These are phyloP conservation scores for Calonectria ilicicola DNA, from an alignment of 2,329 filamentous ascomycete genomes.

Conservation along the genomic window DNA sequence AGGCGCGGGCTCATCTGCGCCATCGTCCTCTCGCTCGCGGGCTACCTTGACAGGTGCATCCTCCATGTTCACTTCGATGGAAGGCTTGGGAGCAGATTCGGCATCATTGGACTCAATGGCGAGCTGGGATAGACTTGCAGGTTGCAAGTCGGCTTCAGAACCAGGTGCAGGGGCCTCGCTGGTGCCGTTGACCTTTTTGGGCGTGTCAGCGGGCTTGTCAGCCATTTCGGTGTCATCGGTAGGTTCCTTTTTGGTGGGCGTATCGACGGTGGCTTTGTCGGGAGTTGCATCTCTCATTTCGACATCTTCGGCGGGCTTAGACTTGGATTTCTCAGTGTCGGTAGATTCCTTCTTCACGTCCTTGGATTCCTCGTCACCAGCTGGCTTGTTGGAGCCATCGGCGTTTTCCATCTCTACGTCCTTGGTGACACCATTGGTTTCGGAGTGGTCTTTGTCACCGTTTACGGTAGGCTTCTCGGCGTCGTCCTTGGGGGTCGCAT, in stretches of 20 bases:
- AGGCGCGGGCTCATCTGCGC: conserved; percentile 72
- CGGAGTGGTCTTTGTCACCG: conserved; percentile 35
- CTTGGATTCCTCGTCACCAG: conserved; percentile 23
- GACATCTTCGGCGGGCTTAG: conserved; percentile 35
- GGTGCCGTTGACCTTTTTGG: conserved; percentile 30
- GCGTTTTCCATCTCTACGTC: conserved; percentile 39
- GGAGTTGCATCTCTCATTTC: conserved; percentile 40
- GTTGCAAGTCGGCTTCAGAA: conserved; percentile 51
- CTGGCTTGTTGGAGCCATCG: conserved; percentile 26
- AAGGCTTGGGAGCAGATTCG: conserved; percentile 42
- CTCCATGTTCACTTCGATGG: conserved; percentile 63
- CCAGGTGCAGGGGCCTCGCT: conserved; percentile 30
- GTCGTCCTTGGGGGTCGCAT: conserved; percentile 40
- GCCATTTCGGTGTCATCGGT: conserved; percentile 36
- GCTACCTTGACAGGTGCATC: conserved; percentile 71
- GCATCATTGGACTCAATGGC: conserved; percentile 52
- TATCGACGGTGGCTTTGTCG: conserved; percentile 1
- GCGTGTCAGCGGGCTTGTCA: conserved; percentile 24
- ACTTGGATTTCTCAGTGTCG: conserved; percentile 29
- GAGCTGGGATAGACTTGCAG: conserved; percentile 53
- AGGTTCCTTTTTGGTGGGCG: conserved; percentile 32
- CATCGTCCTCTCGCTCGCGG: conserved; percentile 83
- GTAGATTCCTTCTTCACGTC: conserved; percentile 7
- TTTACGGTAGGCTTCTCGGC: conserved; percentile 41
- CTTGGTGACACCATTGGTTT: conserved; percentile 42